phyloP scores from a whole-genome alignment of 495 filamentous ascomycete genomes.

The Lasiosphaeria miniovina region DNA sequence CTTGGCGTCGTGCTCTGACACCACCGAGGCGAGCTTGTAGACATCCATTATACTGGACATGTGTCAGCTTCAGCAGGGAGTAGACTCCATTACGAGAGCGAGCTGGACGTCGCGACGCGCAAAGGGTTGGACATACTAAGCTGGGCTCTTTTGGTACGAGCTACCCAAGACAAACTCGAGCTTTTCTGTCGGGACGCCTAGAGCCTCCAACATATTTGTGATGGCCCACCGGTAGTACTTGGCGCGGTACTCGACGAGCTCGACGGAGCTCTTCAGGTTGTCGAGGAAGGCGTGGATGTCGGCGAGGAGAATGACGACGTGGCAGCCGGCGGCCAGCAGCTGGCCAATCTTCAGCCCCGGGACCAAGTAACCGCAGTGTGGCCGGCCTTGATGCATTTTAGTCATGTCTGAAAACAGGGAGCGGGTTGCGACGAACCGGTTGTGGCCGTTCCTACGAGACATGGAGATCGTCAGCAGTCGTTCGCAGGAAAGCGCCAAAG shows the following conservation, averaged over 20 bases:
- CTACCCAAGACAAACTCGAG: constrained; percentile 82
- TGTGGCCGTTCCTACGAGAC: constrained; percentile 63
- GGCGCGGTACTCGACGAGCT: constrained; percentile 76
- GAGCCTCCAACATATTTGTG: constrained; percentile 61
- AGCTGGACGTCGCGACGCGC: neutral
- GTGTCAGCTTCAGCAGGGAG: neutral
- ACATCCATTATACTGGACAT: constrained; percentile 61
- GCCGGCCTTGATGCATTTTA: constrained; percentile 19
- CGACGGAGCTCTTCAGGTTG: constrained; percentile 80
- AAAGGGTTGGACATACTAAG: constrained; percentile 42
- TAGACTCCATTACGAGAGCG: neutral
- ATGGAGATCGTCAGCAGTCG: neutral
- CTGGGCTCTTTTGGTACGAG: constrained; percentile 69
- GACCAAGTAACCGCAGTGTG: constrained; percentile 68
- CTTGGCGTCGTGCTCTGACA: constrained; percentile 67
- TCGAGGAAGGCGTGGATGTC: constrained; percentile 77
- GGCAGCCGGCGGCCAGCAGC: constrained; percentile 78
- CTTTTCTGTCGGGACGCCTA: constrained; percentile 72
- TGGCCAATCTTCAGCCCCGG: constrained; percentile 85
- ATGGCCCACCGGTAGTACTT: constrained; percentile 70
- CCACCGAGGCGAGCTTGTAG: constrained; percentile 54
- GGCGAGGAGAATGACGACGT: constrained; percentile 76
- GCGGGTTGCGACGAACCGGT: constrained; percentile 74
- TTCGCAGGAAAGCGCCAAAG: neutral
- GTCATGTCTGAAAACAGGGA: neutral